Evolutionary conservation across 2,329 filamentous ascomycete genomes (phyloP).

Genomic region (Thielaviopsis populi): DNA sequence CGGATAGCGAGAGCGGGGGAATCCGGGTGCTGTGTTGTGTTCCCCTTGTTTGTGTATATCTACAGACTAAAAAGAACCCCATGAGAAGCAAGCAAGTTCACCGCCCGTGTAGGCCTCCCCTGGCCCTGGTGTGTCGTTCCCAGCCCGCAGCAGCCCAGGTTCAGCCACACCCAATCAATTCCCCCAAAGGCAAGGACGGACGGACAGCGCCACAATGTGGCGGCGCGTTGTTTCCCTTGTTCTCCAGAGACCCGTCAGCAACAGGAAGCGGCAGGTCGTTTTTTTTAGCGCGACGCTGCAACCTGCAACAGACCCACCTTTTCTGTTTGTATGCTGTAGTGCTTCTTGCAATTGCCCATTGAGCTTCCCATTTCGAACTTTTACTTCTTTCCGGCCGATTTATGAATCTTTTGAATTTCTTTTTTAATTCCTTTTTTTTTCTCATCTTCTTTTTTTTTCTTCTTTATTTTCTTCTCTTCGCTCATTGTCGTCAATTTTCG

Average conservation of each 20-base stretch:
- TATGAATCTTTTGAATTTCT: not conserved
- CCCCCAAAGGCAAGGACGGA: no score
- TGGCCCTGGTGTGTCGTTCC: not conserved
- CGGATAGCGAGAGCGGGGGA: no score
- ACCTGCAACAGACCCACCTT: not conserved
- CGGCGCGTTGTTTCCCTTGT: constrained; percentile 5
- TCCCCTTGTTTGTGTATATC: no score
- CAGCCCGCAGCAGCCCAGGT: not conserved
- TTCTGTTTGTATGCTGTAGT: not conserved
- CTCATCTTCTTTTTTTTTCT: constrained; percentile 3
- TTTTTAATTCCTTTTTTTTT: not conserved
- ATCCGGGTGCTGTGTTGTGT: no score
- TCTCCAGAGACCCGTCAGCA: not conserved
- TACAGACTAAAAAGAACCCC: no score
- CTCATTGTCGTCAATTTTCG: not conserved
- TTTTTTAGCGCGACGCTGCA: not conserved
- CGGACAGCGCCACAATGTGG: not conserved
- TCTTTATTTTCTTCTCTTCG: not conserved
- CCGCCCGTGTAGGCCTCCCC: no score
- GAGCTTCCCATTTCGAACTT: not conserved
- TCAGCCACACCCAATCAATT: not conserved
- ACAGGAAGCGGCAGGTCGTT: no score
- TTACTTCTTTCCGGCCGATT: constrained; percentile 1
- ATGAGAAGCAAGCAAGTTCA: no score
- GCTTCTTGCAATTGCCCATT: not conserved